Percentiles rank a stretch among this genome's conserved stretches.
phyloP scores from a whole-genome alignment of 108 stramenopile species.

The Cyclotella kingstonii region DNA sequence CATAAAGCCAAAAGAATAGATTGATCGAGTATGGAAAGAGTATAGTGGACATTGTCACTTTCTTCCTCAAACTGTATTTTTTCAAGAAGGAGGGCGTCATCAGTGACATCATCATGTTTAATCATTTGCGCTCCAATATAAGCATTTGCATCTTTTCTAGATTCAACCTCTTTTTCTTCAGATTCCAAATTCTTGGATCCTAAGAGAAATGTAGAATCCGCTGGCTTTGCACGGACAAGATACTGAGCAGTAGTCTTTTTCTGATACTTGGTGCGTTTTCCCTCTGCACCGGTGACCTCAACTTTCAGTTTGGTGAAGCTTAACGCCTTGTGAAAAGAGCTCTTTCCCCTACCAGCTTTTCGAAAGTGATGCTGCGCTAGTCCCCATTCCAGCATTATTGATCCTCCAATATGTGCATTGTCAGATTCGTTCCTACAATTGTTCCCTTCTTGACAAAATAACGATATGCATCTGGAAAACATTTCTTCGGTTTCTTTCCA shows the following conservation, averaged over 20 bases:
- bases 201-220: not conserved
- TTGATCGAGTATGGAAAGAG: slow-evolving; percentile 79
- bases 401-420: slow-evolving; percentile 25
- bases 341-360: slow-evolving; percentile 49
- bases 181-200: slow-evolving; percentile 7
- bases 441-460: slow-evolving; percentile 8
- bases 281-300: slow-evolving; percentile 83
- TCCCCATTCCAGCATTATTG: slow-evolving; percentile 83
- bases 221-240: slow-evolving; percentile 71
- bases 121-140: slow-evolving; percentile 34
- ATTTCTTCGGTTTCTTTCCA: slow-evolving; percentile 51
- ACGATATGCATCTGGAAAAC: slow-evolving; percentile 21
- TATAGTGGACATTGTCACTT: slow-evolving; percentile 49
- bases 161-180: slow-evolving; percentile 36
- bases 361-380: slow-evolving; percentile 88
- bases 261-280: slow-evolving; percentile 91
- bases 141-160: slow-evolving; percentile 4
- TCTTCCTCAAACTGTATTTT: slow-evolving; percentile 73
- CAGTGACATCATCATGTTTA: slow-evolving; percentile 55
- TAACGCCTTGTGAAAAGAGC: slow-evolving; percentile 57
- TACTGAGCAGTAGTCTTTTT: slow-evolving; percentile 79
- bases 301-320: slow-evolving; percentile 60
- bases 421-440: slow-evolving; percentile 11
- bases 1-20: slow-evolving; percentile 91
- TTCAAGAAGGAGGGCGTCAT: slow-evolving; percentile 85